Evolutionary conservation across 805 yeast genomes (phyloP), one percentile per base, ranked within the genome.

Genomic region (Pichia nakasei): DNA sequence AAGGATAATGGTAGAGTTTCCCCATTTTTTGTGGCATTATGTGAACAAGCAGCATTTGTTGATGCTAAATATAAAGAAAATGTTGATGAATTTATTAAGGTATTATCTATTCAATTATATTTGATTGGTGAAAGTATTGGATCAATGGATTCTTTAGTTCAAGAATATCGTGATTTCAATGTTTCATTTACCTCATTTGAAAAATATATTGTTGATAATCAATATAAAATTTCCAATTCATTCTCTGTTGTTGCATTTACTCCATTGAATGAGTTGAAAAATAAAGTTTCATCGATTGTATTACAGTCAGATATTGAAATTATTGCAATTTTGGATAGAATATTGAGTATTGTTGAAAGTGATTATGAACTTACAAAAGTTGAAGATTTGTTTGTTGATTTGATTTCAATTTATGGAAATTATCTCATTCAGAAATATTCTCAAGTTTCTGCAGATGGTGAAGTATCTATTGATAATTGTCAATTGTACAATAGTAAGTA

Each of bases 1-100:
- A 11, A 19, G 21, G 15, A 54, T 37, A 26, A 37, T 18, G 7
- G 27, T 17, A 54, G 41, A 32, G 36, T 49, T 5, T 78, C 87
- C 46, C 85, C 87, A 0, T 70, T 82, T 41, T 51, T 72, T 2
- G 66, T 77, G 13, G 70, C 81, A 0, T 52, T 81, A 4, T 59
- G 78, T 37, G 97, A 88, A 50, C 96, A 88, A 56, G 73, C 82
- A 61, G 67, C 70, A 42, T 85, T 71, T 56, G 70, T 76, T 11
- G 64, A 69, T 5, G 63, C 60, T 12, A 48, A 47, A 12, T 44
- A 52, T 0, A 35, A 37, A n/a, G 66, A 19, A 54, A 59, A 39
- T 9, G 46, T 57, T 18, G 22, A 38, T 4, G n/a, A 39, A 15
- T 84, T 89, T 87, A 43, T 84, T 1, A 54, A 66, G 9, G 52